A percentile compares a stretch with the other conserved stretches of the same genome.
Conservation (phyloP, 148 eudicot genomes). For the Silene uniflora region DNA sequence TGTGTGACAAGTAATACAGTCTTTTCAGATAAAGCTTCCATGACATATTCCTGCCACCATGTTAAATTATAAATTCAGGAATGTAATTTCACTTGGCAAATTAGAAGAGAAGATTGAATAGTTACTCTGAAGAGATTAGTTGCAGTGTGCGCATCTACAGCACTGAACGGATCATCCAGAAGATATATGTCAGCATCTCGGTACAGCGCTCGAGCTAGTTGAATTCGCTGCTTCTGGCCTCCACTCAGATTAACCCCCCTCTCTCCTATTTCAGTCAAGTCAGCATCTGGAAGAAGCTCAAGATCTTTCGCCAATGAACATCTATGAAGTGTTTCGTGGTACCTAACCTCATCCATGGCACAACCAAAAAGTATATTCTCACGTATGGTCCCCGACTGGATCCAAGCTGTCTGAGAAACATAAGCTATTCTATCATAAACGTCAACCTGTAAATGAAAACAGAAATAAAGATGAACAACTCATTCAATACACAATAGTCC, state of each 20-base stretch:
- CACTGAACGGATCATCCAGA: slow-evolving; percentile 74
- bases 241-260: slow-evolving; percentile 95
- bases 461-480: neutral
- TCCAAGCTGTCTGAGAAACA: slow-evolving; percentile 96
- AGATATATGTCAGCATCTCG: slow-evolving; percentile 42
- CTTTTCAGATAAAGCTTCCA: slow-evolving; percentile 72
- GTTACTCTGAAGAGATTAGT: slow-evolving; percentile 70
- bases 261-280: slow-evolving; percentile 91
- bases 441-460: slow-evolving; percentile 43
- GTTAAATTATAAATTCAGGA: neutral
- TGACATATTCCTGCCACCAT: slow-evolving; percentile 64
- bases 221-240: slow-evolving; percentile 93
- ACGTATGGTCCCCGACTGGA: slow-evolving; percentile 78
- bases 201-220: slow-evolving; percentile 95
- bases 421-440: slow-evolving; percentile 70
- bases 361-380: slow-evolving; percentile 81
- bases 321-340: slow-evolving; percentile 60
- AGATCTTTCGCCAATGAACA: slow-evolving; percentile 80
- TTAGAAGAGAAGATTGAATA: neutral
- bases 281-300: slow-evolving; percentile 74
- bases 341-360: slow-evolving; percentile 48
- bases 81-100: neutral
- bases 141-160: slow-evolving; percentile 89
- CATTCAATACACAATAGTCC: too few relatives aligned
- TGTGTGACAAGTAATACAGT: slow-evolving; percentile 83